Evolutionary conservation across 257 asterid genomes (phyloP), one percentile per base, ranked within the genome.

Genomic region (Solanum piurae): DNA sequence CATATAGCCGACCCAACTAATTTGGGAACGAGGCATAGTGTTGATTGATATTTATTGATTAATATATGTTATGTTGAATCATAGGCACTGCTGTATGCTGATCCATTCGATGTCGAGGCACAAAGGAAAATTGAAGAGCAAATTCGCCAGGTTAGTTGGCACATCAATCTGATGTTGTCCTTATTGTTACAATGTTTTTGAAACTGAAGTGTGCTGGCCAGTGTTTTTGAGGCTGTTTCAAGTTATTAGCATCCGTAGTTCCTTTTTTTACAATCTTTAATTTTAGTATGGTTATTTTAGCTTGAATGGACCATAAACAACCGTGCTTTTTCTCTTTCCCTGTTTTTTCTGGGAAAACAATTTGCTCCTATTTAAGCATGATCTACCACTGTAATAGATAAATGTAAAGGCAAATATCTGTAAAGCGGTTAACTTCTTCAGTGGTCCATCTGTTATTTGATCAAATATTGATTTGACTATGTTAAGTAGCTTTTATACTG

Each of bases 91-190:
- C 98, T 92, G 82, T 93, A 95, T 91, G 99, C 99, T 29, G 99
- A 97, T 94, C 99, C 99, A 86, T 96, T 97, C 91, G 99, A 97
- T 88, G 98, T 96, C 40, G 99, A 97, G 91, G 98, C 99, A 87
- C 99, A 97, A 87, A 97, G 86, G 95, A 97, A 96, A 91, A 97
- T 97, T 87, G 99, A 97, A 93, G 98, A 93, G 7, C 91, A 98
- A 27, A 97, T 97, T 88, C 99, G 96, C 83, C 98, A 97, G 99
- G 99, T 93, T 83, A 64, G 90, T 87, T 69, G 74, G 49, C 87
- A 88, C n/a, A 16, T 49, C 66, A 80, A 16, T 49, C 44, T 82
- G 4, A n/a, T 31, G 42, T 31, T 1, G 25, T 29, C 85, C 12
- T 29, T 46, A 29, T 27, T 82, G 16, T 49, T 46, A 1, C 40